phyloP scores from a whole-genome alignment of 352 stramenopile genomes.

The Thalassiosira hispida region DNA sequence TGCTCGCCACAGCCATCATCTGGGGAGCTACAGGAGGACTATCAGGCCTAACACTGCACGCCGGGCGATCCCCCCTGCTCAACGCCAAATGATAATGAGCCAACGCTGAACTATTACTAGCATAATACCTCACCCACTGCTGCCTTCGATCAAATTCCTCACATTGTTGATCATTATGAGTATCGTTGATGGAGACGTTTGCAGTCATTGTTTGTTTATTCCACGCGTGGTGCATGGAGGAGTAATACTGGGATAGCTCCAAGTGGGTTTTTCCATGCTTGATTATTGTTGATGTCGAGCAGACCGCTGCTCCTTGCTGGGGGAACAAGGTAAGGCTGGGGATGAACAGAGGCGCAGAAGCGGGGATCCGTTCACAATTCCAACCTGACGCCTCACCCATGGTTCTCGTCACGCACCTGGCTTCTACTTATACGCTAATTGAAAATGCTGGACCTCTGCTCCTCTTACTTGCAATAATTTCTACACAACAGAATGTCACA shows the following conservation, averaged over 20 bases:
- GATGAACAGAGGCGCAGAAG: no score
- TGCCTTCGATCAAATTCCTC: constrained; percentile 32
- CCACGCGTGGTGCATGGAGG: constrained; percentile 39
- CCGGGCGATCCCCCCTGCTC: constrained; percentile 14
- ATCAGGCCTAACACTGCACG: constrained; percentile 3
- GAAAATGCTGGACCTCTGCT: no score
- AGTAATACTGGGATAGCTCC: constrained; percentile 49
- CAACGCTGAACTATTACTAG: constrained; percentile 36
- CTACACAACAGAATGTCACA: no score
- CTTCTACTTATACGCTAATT: no score
- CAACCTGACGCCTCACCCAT: no score
- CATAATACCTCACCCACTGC: constrained; percentile 59
- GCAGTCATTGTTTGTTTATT: constrained; percentile 28
- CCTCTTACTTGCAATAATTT: no score
- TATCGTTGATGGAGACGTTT: constrained; percentile 14
- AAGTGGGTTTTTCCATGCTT: constrained; percentile 50
- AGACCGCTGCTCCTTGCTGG: no score
- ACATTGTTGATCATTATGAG: constrained; percentile 44
- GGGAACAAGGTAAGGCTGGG: no score
- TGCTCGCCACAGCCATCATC: neutral
- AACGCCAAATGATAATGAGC: constrained; percentile 56
- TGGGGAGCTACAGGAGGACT: constrained; percentile 42
- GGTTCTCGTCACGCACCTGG: no score
- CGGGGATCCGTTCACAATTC: no score
- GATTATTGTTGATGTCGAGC: constrained; percentile 16